phyloP scores from a whole-genome alignment of 257 asterid genomes.

The Lantana camara region DNA sequence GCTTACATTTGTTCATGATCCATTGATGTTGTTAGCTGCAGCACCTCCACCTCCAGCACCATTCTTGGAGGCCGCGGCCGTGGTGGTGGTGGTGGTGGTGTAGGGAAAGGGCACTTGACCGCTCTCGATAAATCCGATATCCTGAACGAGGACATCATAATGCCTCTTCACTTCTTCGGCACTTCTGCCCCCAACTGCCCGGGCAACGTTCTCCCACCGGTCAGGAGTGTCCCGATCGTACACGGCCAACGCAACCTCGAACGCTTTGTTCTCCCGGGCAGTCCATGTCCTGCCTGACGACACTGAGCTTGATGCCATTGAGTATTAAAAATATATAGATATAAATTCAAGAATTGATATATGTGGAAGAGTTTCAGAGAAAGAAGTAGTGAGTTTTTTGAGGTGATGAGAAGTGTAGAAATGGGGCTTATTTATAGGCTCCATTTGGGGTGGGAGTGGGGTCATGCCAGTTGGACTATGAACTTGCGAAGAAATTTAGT shows the following conservation, averaged over 20 bases:
- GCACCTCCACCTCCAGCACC: slow-evolving; percentile 24
- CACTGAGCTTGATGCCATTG: slow-evolving; percentile 52
- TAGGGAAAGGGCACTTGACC: slow-evolving; percentile 80
- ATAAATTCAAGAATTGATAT: background rate
- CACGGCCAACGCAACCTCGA: slow-evolving; percentile 74
- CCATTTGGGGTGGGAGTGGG: slow-evolving; percentile 20
- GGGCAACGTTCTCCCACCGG: slow-evolving; percentile 84
- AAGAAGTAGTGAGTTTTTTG: too few relatives aligned
- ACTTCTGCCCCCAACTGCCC: slow-evolving; percentile 69
- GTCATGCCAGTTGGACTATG: slow-evolving; percentile 41
- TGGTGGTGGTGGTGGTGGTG: slow-evolving; percentile 29
- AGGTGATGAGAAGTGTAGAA: slow-evolving; percentile 28
- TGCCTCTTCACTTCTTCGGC: slow-evolving; percentile 78
- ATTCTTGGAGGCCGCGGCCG: too few relatives aligned
- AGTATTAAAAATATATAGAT: background rate
- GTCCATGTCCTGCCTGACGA: slow-evolving; percentile 57
- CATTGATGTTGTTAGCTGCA: too few relatives aligned
- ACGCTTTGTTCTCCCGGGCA: slow-evolving; percentile 72
- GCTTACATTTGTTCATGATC: too few relatives aligned
- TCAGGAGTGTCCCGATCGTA: slow-evolving; percentile 77
- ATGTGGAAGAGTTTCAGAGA: too few relatives aligned
- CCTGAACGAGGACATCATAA: slow-evolving; percentile 66
- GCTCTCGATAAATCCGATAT: slow-evolving; percentile 59
- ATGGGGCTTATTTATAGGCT: slow-evolving; percentile 41
- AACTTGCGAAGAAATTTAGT: slow-evolving; percentile 36